These are phyloP conservation scores for Sequoiadendron giganteum DNA, from an alignment of 75 land plant species.

Conservation along the genomic window DNA sequence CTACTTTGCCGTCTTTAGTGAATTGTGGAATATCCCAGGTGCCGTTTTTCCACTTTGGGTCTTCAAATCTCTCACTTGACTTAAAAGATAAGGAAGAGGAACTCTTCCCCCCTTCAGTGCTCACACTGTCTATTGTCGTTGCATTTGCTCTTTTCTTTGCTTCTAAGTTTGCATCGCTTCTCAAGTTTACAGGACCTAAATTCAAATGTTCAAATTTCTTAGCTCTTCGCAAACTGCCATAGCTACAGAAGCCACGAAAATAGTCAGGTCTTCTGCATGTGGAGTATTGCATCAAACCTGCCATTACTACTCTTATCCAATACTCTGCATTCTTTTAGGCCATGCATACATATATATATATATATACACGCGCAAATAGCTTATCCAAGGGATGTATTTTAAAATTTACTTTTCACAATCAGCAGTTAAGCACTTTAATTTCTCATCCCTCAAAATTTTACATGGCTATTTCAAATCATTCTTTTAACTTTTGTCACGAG, in stretches of 20 bases:
- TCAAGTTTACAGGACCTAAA: neutral
- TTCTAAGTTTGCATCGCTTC: neutral
- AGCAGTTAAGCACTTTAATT: too few relatives aligned
- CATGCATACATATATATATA: too few relatives aligned
- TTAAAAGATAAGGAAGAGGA: neutral
- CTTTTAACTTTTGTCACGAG: too few relatives aligned
- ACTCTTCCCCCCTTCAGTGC: neutral
- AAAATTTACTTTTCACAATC: too few relatives aligned
- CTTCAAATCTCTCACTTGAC: constrained; percentile 21
- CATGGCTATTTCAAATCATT: too few relatives aligned
- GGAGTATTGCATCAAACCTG: neutral
- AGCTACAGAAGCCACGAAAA: neutral
- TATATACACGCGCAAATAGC: too few relatives aligned
- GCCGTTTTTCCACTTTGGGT: constrained; percentile 59
- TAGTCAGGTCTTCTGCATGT: neutral
- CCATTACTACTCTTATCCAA: neutral
- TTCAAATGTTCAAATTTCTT: neutral
- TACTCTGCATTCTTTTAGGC: neutral
- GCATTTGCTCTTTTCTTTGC: neutral
- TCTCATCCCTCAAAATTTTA: too few relatives aligned
- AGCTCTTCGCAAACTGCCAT: neutral
- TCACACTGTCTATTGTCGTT: neutral
- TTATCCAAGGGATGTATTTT: too few relatives aligned
- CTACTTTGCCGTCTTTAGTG: constrained; percentile 52
- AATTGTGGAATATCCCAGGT: constrained; percentile 81